Conservation (phyloP, 352 stramenopile species). For the Blastocystis sp. region DNA sequence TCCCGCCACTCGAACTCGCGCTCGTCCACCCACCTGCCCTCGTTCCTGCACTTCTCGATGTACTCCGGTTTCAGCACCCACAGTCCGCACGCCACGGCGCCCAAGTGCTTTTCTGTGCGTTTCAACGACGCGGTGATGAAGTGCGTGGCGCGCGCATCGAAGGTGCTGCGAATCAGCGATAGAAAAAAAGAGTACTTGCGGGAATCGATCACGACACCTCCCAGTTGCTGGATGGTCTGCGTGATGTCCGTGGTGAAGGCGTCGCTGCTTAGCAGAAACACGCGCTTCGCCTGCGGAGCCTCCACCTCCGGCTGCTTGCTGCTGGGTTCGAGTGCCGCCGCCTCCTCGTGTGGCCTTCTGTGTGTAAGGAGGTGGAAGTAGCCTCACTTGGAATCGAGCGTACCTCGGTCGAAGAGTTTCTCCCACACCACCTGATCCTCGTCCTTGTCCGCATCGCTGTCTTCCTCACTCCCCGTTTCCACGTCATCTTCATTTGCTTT, state of each 20-base stretch:
- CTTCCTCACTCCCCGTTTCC: background rate
- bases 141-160: constrained; percentile 30
- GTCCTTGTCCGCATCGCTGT: background rate
- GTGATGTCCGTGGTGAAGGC: background rate
- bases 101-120: constrained; percentile 59
- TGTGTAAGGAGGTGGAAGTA: background rate
- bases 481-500: constrained; percentile 50
- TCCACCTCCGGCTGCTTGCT: no score
- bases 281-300: no score
- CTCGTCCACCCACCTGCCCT: constrained; percentile 47
- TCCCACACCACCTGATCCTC: background rate
- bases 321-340: no score
- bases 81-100: constrained; percentile 44
- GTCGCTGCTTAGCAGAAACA: constrained; percentile 12
- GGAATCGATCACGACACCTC: background rate
- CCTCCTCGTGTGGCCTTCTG: background rate
- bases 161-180: background rate
- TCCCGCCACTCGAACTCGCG: constrained; percentile 24
- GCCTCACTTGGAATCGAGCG: background rate
- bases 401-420: background rate
- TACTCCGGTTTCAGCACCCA: constrained; percentile 56
- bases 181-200: background rate
- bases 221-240: constrained; percentile 7
- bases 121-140: background rate
- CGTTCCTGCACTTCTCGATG: background rate